Evolutionary conservation across 228 moss, liverwort and hornwort species (phyloP).

Genomic region (Sphagnum magellanicum): DNA sequence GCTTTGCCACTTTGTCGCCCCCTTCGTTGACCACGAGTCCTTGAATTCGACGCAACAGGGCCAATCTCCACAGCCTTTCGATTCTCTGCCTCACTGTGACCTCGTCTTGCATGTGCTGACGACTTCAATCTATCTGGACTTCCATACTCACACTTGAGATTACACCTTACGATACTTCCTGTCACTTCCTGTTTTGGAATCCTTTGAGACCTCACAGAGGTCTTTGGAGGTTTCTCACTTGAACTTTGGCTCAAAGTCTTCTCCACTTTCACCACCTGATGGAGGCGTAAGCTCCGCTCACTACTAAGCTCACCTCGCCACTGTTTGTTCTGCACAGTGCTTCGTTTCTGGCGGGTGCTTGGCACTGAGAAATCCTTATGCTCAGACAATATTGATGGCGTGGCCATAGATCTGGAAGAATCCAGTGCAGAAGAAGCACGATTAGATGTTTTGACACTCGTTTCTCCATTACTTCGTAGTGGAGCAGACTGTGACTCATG

Average conservation of each 20-base stretch:
- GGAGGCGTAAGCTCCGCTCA: slow-evolving; percentile 16
- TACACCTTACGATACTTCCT: slow-evolving; percentile 27
- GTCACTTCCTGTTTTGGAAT: slow-evolving; percentile 22
- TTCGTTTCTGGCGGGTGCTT: slow-evolving; percentile 17
- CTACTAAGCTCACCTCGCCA: slow-evolving; percentile 19
- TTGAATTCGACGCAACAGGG: slow-evolving; percentile 29
- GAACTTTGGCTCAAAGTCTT: background rate
- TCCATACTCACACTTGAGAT: slow-evolving; percentile 19
- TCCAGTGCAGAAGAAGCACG: background rate
- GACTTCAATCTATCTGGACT: slow-evolving; percentile 8
- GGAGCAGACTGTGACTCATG: slow-evolving; percentile 47
- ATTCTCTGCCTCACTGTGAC: slow-evolving; percentile 34
- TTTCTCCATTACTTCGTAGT: slow-evolving; percentile 38
- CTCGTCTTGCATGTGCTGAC: slow-evolving; percentile 33
- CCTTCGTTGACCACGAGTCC: slow-evolving; percentile 25
- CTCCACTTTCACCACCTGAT: slow-evolving; percentile 10
- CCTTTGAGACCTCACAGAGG: slow-evolving; percentile 2
- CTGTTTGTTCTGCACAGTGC: slow-evolving; percentile 15
- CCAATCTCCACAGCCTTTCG: slow-evolving; percentile 39
- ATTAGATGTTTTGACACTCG: slow-evolving; percentile 37
- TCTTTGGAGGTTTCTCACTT: slow-evolving; percentile 26
- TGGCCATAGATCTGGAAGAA: background rate
- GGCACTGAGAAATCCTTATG: slow-evolving; percentile 3
- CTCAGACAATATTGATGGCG: background rate
- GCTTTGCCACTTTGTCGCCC: slow-evolving; percentile 22